Evolutionary conservation across 2,329 filamentous ascomycete genomes (phyloP).

Genomic region (Chrysosporium keratinophilum): DNA sequence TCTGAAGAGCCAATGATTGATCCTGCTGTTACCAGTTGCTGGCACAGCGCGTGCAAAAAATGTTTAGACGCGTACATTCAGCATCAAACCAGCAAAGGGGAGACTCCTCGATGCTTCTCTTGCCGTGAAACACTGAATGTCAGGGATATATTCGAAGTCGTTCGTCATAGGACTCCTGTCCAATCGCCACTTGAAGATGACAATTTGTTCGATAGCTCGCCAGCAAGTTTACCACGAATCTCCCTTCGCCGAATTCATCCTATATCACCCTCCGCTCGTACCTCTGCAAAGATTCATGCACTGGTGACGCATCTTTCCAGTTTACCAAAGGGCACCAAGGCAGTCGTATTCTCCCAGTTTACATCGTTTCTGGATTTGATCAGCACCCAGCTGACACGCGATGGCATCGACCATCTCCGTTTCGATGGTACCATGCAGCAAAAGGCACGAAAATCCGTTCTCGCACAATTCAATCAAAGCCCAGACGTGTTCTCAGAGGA

Average conservation of each 20-base stretch:
- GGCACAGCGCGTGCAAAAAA: constrained; percentile 93
- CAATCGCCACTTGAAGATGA: constrained; percentile 37
- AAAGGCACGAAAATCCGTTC: constrained; percentile 66
- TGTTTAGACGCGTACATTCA: constrained; percentile 85
- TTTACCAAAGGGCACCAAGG: constrained; percentile 65
- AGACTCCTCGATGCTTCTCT: constrained; percentile 74
- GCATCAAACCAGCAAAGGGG: constrained; percentile 67
- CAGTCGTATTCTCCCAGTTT: constrained; percentile 93
- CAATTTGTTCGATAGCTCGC: constrained; percentile 35
- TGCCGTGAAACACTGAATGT: constrained; percentile 74
- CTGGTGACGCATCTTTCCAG: constrained; percentile 64
- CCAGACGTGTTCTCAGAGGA: constrained; percentile 30
- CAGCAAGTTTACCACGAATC: constrained; percentile 39
- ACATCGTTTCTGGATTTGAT: constrained; percentile 92
- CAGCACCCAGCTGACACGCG: constrained; percentile 62
- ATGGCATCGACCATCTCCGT: constrained; percentile 68
- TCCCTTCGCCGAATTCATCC: constrained; percentile 52
- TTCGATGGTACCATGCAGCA: constrained; percentile 88
- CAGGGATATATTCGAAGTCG: constrained; percentile 83
- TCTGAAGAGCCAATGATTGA: constrained; percentile 92
- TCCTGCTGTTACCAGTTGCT: constrained; percentile 88
- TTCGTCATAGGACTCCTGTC: constrained; percentile 51
- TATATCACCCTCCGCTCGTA: constrained; percentile 48
- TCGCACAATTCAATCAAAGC: constrained; percentile 57
- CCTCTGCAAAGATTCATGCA: constrained; percentile 75